These are phyloP conservation scores for Micractinium sp. DNA, from an alignment of 139 green algal genomes.

Conservation along the genomic window DNA sequence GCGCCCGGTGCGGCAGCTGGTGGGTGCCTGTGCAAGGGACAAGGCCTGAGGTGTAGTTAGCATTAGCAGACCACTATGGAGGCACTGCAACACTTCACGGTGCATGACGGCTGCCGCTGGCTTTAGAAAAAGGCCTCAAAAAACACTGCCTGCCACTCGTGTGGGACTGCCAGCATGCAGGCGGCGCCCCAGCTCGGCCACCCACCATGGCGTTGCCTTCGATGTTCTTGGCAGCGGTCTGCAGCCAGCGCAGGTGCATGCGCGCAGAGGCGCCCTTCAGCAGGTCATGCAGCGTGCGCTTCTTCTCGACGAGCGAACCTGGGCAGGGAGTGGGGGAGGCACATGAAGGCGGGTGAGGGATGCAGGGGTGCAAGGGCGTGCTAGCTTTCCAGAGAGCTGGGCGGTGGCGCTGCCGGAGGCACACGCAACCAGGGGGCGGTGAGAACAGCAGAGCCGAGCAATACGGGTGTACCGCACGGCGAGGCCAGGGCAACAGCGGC, in stretches of 20 bases:
- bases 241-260: slow-evolving; percentile 15
- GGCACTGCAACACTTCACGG: not conserved
- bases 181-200: not conserved
- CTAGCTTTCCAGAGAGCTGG: too few species aligned
- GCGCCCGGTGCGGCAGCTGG: not conserved
- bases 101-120: too few species aligned
- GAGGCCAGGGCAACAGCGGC: too few species aligned
- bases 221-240: not conserved
- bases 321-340: not conserved
- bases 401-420: too few species aligned
- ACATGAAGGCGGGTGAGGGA: not conserved
- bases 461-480: not conserved
- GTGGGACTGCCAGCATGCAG: not conserved
- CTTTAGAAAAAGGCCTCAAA: too few species aligned
- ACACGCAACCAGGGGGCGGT: too few species aligned
- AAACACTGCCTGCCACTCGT: too few species aligned
- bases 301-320: not conserved
- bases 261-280: not conserved
- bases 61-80: not conserved
- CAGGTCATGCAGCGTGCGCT: not conserved
- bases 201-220: not conserved
- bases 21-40: not conserved
- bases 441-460: not conserved
- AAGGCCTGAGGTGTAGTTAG: too few species aligned
- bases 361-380: too few species aligned